Evolutionary conservation across 768 basidiomycete genomes (phyloP), one percentile per base, ranked within the genome.

Genomic region (Mycena epipterygia): DNA sequence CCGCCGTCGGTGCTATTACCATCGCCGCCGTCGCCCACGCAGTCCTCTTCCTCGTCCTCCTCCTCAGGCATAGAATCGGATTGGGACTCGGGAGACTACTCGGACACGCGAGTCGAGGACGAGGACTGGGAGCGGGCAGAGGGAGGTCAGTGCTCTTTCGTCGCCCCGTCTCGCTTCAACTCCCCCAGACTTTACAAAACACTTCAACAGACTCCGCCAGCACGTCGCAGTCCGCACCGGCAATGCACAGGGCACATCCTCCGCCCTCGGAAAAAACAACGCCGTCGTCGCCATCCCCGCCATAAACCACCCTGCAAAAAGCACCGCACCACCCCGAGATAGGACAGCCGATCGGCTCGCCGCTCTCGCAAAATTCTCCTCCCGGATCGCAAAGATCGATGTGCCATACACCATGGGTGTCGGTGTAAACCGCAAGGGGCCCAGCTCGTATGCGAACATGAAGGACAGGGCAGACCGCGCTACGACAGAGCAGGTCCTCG

Each of bases 381-480:
- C 94, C 0, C 86, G 91, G 7, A 83, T 97, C 46, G 84, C 91
- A 33, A 89, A 90, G 75, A 91, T 98, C 66, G 91, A 95, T 73
- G 85, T 86, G 29, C 91, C 94, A 11, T 95, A 95, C 78, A 80
- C 84, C 68, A 83, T 87, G 78, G 85, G 86, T 51, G 91, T 92
- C 0, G 91, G 95, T 12, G 90, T 96, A 37, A 98, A 98, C 74
- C 88, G 96, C 73, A 99, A 99, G 79, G 95, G 96, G 0, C 96
- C 95, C 0, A 93, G 91, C 71, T 93, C 95, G 5, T 89, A 89
- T 67, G 94, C 95, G 8, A 96, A 96, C 76, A 81, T 89, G 76
- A 99, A 98, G 82, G 98, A 99, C 81, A 98, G 98, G 81, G 91
- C 93, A 51, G 98, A 99, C 83, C 89, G 98, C 33, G 98, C 98